Evolutionary conservation across 2,329 filamentous ascomycete genomes (phyloP), one percentile per base, ranked within the genome.

Genomic region (Aspergillus sp.): DNA sequence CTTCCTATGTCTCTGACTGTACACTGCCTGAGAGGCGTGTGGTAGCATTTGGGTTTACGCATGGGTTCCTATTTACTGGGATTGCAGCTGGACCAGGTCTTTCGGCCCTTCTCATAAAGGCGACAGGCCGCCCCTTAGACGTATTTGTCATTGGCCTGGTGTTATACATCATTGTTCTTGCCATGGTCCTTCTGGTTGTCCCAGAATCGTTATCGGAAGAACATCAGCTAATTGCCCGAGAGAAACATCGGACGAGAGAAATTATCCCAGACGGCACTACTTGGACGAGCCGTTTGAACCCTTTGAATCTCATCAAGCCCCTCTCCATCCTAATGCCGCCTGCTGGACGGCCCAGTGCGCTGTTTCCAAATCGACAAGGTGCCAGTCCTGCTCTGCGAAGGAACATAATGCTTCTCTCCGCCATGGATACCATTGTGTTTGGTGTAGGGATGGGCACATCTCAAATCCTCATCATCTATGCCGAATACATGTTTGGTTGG

Each of bases 1-100:
- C 94, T 63, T 89, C 91, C 0, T 98, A 97, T 65, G 85, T 87
- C 9, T 84, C 88, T 33, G 93, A 98, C 65, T 95, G 89, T 66
- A 91, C 90, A 0, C 74, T 86, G 4, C 87, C 90, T 0, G 85
- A 86, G 28, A 81, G 81, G 58, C 82, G 93, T 13, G 87, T 85
- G 47, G 86, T 95, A 6, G 81, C 83, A 5, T 93, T 97, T 64
- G 90, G 89, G 6, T 91, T 90, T 61, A 85, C 97, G 56, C 88
- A 97, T 57, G 90, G 88, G 8, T 90, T 85, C 53, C 74, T 98
- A 7, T 97, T 95, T 65, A 77, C 79, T 2, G 93, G 93, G n/a
- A 81, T 97, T 37, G 91, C 93, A 0, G 68, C 91, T 29, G 93
- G 93, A 0, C 93, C 93, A 6, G 75, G 94, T 3, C 60, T 95